These are phyloP conservation scores for Pharus latifolius DNA, from an alignment of 176 grass and related monocot genomes.

Conservation along the genomic window DNA sequence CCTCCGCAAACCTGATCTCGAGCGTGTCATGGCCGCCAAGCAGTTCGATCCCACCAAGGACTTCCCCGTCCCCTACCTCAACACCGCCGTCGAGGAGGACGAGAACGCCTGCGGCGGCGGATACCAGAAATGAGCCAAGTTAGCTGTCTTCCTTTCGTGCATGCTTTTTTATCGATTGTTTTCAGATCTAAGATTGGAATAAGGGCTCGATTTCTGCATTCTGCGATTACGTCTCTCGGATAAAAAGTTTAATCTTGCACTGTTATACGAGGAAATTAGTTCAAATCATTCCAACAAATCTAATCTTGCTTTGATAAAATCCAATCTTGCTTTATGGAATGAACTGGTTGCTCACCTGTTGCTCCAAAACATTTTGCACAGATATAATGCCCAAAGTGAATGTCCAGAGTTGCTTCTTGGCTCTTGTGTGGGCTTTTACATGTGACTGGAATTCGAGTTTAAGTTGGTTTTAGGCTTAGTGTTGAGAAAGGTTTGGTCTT, in stretches of 20 bases:
- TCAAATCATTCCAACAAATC: neutral
- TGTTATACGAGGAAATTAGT: neutral
- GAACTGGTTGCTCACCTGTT: neutral
- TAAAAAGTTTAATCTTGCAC: too few relatives aligned
- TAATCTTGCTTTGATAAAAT: neutral
- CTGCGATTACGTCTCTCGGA: neutral
- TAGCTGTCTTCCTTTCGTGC: neutral
- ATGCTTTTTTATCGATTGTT: neutral
- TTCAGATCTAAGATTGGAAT: constrained; percentile 15
- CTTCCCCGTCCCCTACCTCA: constrained; percentile 65
- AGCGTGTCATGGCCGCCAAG: constrained; percentile 84
- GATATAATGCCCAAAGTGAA: too few relatives aligned
- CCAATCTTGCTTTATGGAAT: neutral
- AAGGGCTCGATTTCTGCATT: constrained; percentile 19
- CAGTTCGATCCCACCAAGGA: constrained; percentile 52
- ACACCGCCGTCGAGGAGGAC: constrained; percentile 59
- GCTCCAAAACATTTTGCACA: neutral
- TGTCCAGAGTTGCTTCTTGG: neutral
- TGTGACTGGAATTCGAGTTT: neutral
- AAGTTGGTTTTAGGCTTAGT: neutral
- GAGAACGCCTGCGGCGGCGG: constrained; percentile 50
- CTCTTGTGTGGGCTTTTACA: neutral
- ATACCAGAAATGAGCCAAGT: constrained; percentile 69
- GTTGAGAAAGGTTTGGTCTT: neutral
- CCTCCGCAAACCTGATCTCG: constrained; percentile 65